Percentiles rank a stretch among this genome's conserved stretches.
Evolutionary conservation across 2,329 filamentous ascomycete species (phyloP).

Genomic region (Colletotrichum sp.): DNA sequence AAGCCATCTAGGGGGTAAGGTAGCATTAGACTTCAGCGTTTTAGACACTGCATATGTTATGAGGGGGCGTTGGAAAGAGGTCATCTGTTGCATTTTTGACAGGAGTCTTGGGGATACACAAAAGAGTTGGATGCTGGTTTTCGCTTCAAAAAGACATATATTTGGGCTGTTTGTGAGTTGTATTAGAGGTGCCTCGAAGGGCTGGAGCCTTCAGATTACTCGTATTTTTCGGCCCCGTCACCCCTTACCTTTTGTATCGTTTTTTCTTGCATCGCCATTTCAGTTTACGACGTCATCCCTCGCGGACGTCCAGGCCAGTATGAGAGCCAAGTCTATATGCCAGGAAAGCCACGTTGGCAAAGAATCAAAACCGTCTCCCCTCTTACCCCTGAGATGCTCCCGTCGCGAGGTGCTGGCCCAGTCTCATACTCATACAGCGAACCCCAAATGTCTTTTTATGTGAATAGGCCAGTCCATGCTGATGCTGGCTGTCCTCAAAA

Average conservation of each 20-base stretch:
- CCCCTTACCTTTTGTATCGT: neutral
- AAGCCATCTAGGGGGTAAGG: neutral
- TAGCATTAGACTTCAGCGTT: neutral
- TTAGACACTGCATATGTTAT: conserved; percentile 13
- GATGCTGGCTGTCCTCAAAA: neutral
- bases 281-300: neutral
- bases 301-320: neutral
- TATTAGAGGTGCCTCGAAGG: neutral
- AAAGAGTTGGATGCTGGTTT: neutral
- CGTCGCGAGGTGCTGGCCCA: neutral
- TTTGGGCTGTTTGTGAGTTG: neutral
- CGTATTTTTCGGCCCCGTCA: neutral
- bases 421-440: neutral
- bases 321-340: neutral
- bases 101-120: conserved; percentile 11
- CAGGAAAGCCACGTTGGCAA: neutral
- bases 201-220: neutral
- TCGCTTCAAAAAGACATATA: neutral
- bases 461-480: neutral
- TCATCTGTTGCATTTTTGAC: conserved; percentile 18
- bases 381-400: neutral
- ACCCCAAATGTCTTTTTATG: neutral
- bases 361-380: neutral
- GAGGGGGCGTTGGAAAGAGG: conserved; percentile 8
- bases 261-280: neutral